A percentile compares a stretch with the other conserved stretches of the same genome.
Evolutionary conservation across 805 yeast genomes (phyloP).

Genomic region (Metschnikowia noctiluminum): DNA sequence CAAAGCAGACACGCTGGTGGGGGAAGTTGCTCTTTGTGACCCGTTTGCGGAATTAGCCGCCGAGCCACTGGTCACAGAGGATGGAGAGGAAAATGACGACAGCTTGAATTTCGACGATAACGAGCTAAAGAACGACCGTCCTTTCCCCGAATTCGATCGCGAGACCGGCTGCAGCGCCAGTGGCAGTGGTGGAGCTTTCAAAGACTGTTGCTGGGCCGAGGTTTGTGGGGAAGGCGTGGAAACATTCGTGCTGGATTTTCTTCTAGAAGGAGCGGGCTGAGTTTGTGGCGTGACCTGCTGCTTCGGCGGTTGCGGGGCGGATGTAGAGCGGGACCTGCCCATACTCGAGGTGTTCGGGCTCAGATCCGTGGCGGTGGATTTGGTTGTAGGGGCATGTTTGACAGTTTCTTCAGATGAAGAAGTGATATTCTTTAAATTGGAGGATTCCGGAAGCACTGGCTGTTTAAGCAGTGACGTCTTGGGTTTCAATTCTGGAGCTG

Average conservation of each 20-base stretch:
- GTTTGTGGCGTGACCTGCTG: neutral
- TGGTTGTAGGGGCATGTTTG: too few relatives aligned
- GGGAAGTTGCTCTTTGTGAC: neutral
- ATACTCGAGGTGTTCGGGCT: neutral
- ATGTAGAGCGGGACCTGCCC: slow-evolving; percentile 26
- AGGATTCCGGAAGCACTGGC: neutral
- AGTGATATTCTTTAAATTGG: neutral
- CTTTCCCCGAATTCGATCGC: slow-evolving; percentile 11
- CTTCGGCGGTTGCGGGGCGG: slow-evolving; percentile 16
- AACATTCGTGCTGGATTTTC: slow-evolving; percentile 12
- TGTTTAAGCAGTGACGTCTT: neutral
- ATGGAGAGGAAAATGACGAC: slow-evolving; percentile 5
- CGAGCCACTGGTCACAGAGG: neutral
- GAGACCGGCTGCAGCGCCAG: neutral
- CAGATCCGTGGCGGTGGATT: too few relatives aligned
- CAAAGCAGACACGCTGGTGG: slow-evolving; percentile 1
- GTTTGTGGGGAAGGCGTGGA: neutral
- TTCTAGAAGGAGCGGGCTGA: slow-evolving; percentile 6
- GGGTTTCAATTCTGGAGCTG: neutral
- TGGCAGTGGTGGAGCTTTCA: neutral
- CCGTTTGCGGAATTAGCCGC: neutral
- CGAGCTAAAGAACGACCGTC: slow-evolving; percentile 33
- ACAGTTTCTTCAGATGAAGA: neutral
- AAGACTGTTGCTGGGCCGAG: neutral
- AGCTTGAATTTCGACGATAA: slow-evolving; percentile 40